Conservation (phyloP, 1,284 basidiomycete species). For the Moesziomyces globuligerus region DNA sequence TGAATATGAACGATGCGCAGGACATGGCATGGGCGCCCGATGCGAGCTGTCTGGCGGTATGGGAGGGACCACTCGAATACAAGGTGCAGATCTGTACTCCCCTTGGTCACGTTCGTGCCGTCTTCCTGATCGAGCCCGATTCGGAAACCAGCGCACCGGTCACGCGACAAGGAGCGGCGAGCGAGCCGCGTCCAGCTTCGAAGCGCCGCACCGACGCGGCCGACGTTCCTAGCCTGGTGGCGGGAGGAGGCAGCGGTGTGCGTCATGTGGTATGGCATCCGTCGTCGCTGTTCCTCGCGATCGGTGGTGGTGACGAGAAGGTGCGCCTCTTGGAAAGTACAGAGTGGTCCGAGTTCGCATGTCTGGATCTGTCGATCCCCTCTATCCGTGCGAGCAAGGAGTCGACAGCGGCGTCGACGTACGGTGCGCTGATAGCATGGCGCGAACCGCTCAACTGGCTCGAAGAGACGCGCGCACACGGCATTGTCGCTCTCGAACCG, state of each 20-base stretch:
- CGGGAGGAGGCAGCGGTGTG: constrained; percentile 63
- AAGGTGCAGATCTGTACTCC: constrained; percentile 81
- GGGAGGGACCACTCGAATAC: constrained; percentile 80
- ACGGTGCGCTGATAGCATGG: constrained; percentile 52
- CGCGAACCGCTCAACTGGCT: constrained; percentile 61
- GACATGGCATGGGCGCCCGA: constrained; percentile 83
- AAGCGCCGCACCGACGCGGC: constrained; percentile 18
- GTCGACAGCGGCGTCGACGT: constrained; percentile 5
- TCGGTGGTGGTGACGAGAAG: constrained; percentile 66
- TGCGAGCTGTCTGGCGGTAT: constrained; percentile 81
- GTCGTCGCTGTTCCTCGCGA: constrained; percentile 60
- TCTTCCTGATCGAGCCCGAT: constrained; percentile 71
- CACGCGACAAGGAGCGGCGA: constrained; percentile 15
- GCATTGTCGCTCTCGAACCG: constrained; percentile 59
- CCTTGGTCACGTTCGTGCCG: constrained; percentile 76
- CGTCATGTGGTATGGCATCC: constrained; percentile 64
- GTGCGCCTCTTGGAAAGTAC: constrained; percentile 51
- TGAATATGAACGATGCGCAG: constrained; percentile 79
- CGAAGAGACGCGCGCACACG: constrained; percentile 59
- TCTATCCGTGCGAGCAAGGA: constrained; percentile 18
- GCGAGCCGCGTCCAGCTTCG: constrained; percentile 15
- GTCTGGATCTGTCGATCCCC: constrained; percentile 25
- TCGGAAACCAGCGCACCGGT: constrained; percentile 25
- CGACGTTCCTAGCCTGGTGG: constrained; percentile 21
- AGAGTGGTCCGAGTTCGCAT: constrained; percentile 36